These are phyloP conservation scores for Trichoderma sp. DNA, from an alignment of 2,329 filamentous ascomycete genomes.

Conservation along the genomic window DNA sequence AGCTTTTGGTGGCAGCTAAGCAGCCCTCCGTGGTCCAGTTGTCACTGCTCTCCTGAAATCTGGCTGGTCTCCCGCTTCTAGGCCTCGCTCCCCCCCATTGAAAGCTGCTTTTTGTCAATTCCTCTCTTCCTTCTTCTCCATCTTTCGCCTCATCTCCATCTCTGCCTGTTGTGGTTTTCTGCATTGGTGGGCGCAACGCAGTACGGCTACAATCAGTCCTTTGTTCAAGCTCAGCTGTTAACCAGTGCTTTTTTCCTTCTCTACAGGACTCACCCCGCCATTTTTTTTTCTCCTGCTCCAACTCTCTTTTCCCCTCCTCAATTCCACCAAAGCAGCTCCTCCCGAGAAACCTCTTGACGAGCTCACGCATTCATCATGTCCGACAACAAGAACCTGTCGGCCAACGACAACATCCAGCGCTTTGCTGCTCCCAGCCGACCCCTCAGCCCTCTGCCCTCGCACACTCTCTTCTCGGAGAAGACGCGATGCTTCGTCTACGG, in stretches of 20 bases:
- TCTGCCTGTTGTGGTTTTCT: conserved; percentile 13
- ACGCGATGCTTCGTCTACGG: conserved; percentile 99
- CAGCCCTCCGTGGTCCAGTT: conserved; percentile 24
- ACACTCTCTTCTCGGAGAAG: conserved; percentile 98
- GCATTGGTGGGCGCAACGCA: conserved; percentile 18
- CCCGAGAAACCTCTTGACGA: conserved; percentile 34
- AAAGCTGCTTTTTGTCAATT: conserved; percentile 20
- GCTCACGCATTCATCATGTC: conserved; percentile 49
- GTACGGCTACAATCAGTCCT: conserved; percentile 1
- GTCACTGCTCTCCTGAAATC: conserved; percentile 35
- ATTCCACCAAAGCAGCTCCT: conserved; percentile 25
- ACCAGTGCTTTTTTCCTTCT: conserved; percentile 31
- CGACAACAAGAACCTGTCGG: conserved; percentile 60
- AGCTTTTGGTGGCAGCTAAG: conserved; percentile 27
- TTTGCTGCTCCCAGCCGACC: conserved; percentile 92
- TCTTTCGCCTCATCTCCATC: conserved; percentile 13
- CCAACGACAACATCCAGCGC: conserved; percentile 98
- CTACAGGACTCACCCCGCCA: conserved; percentile 27
- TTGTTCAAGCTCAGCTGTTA: conserved; percentile 28
- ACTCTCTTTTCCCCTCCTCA: conserved; percentile 19
- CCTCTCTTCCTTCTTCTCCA: conserved; percentile 25
- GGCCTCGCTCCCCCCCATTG: conserved; percentile 24
- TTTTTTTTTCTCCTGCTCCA: background rate
- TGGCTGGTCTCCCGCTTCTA: conserved; percentile 23
- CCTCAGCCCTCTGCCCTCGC: conserved; percentile 81